A percentile compares a stretch with the other conserved stretches of the same genome.
phyloP scores from a whole-genome alignment of 331 rosid species.

The Stylosanthes scabra region DNA sequence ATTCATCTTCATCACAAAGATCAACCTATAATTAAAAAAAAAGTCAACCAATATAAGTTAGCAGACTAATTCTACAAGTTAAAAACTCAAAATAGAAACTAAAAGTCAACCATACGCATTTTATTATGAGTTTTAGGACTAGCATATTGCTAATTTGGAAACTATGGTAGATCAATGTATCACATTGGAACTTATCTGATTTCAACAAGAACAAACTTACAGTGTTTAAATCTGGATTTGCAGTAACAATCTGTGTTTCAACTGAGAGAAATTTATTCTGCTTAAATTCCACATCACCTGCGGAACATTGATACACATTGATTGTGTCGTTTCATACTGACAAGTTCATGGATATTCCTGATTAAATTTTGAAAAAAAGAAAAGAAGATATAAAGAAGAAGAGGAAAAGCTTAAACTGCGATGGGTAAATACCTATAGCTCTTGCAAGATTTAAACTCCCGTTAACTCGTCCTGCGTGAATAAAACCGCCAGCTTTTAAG shows the following conservation, averaged over 20 bases:
- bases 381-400: neutral
- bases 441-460: conserved; percentile 98
- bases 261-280: conserved; percentile 83
- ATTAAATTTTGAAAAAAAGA: too few relatives aligned
- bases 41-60: conserved; percentile 18
- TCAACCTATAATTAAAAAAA: conserved; percentile 65
- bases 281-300: conserved; percentile 98
- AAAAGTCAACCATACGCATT: conserved; percentile 23
- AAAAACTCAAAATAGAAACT: conserved; percentile 4
- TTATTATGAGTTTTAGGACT: conserved; percentile 13
- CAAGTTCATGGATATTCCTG: too few relatives aligned
- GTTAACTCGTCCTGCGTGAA: conserved; percentile 95
- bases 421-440: conserved; percentile 73
- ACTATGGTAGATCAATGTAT: conserved; percentile 15
- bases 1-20: conserved; percentile 90
- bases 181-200: conserved; percentile 22
- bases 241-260: conserved; percentile 87
- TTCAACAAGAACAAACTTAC: conserved; percentile 54
- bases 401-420: conserved; percentile 7
- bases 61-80: neutral
- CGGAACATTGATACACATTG: neutral
- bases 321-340: too few relatives aligned
- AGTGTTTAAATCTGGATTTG: conserved; percentile 87
- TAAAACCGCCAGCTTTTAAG: conserved; percentile 92
- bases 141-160: neutral